Percentiles rank a stretch among this genome's conserved stretches.
Conservation (phyloP, 768 basidiomycete genomes). For the Hypholoma fasciculare region DNA sequence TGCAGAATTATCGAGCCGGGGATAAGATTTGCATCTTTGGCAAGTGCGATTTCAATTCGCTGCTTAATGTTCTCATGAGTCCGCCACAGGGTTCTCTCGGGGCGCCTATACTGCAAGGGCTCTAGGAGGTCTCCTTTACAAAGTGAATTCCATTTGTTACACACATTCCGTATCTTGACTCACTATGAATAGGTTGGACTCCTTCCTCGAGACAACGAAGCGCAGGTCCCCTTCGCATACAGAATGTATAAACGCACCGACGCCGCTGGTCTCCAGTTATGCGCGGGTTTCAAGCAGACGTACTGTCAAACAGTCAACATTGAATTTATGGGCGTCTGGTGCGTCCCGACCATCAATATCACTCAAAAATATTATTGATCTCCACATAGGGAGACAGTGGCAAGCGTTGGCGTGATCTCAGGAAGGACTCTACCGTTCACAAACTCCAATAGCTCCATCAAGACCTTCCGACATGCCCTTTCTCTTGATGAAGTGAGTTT, state of each 20-base stretch:
- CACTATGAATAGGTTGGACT: slow-evolving; percentile 59
- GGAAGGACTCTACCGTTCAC: slow-evolving; percentile 67
- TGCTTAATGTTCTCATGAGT: neutral
- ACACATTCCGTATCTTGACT: neutral
- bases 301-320: slow-evolving; percentile 68
- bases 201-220: slow-evolving; percentile 62
- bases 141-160: slow-evolving; percentile 34
- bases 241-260: slow-evolving; percentile 63
- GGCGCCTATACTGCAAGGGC: slow-evolving; percentile 54
- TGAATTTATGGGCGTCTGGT: slow-evolving; percentile 86
- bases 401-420: slow-evolving; percentile 70
- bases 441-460: slow-evolving; percentile 58
- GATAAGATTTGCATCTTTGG: slow-evolving; percentile 79
- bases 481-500: slow-evolving; percentile 70
- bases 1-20: slow-evolving; percentile 74
- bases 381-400: slow-evolving; percentile 71
- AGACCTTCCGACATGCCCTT: slow-evolving; percentile 75
- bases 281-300: slow-evolving; percentile 69
- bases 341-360: slow-evolving; percentile 21
- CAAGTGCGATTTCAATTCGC: slow-evolving; percentile 21
- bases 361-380: neutral
- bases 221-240: slow-evolving; percentile 76
- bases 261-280: slow-evolving; percentile 41
- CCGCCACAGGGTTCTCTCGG: slow-evolving; percentile 68
- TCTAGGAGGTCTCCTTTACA: slow-evolving; percentile 72